Base-by-base conservation (phyloP, 2,329 filamentous ascomycete genomes). In the Ilyonectria sp. region DNA sequence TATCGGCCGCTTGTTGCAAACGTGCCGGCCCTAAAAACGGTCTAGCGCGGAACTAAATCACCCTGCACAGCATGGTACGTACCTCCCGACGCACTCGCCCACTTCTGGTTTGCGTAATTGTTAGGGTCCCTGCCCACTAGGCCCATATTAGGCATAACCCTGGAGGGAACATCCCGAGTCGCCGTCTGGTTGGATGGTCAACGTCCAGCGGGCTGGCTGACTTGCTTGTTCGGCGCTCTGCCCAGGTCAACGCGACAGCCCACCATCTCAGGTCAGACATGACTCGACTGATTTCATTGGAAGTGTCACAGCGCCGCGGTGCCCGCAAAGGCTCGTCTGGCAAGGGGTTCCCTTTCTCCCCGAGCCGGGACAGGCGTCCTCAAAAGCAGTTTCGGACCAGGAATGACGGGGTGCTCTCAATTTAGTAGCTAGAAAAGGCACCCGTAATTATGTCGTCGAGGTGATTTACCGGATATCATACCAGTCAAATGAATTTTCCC, bases 131-230 rank as follows among this genome's bases (percentile, higher is more conserved):
- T 66, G 65, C 54, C 54, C 37, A 44, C 68, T 60, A 61, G 44
- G 17, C 15, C 61, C 62, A 53, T 63, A 69, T 69, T 44, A 13
- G 65, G 70, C 7, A 68, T 75, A 65, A 71, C 67, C 37, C 33
- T 40, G 31, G 40, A 29, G 56, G 67, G 60, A 68, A 63, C 26
- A 60, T 63, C 60, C 54, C 44, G 56, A 71, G 60, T 56, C 40
- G 53, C 55, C 46, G 50, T 62, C 59, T 75, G 73, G 73, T 75
- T 75, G 73, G 73, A 69, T 75, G 62, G 73, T 53, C 73, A 75
- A 75, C 73, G 47, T 50, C 19, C 44, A 55, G 58, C 62, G 65
- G 67, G 59, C 66, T 66, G 46, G 59, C 66, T 66, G 46, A 66
- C 37, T 60, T 57, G 62, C 71, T 29, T 53, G 60, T 73, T 43